Conservation (phyloP, 495 filamentous ascomycete genomes). For the Podospora anserina region DNA sequence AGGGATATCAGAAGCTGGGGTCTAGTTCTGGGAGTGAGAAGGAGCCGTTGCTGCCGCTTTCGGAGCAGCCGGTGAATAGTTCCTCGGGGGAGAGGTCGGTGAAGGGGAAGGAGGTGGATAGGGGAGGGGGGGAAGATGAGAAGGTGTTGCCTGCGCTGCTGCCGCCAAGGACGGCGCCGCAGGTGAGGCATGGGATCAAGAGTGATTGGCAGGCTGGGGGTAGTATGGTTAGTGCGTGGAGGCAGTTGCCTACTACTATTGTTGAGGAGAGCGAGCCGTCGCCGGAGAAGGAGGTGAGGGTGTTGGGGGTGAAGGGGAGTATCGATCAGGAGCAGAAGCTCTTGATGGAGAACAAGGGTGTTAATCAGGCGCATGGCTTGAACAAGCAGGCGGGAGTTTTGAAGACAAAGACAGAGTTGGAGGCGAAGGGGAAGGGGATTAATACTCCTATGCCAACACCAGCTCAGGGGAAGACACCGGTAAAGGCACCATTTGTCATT, state of each 20-base stretch:
- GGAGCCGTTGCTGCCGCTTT: neutral
- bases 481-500: neutral
- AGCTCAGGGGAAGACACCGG: neutral
- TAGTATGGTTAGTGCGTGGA: neutral
- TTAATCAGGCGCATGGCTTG: neutral
- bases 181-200: constrained; percentile 17
- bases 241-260: constrained; percentile 25
- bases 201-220: constrained; percentile 7
- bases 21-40: neutral
- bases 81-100: neutral
- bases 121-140: neutral
- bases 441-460: neutral
- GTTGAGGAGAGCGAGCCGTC: constrained; percentile 34
- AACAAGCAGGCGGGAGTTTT: neutral
- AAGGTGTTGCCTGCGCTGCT: constrained; percentile 15
- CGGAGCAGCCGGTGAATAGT: neutral
- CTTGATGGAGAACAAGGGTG: neutral
- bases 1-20: neutral
- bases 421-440: constrained; percentile 1
- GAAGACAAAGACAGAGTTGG: neutral
- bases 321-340: neutral
- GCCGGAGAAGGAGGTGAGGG: constrained; percentile 4
- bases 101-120: constrained; percentile 1
- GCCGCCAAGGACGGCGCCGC: constrained; percentile 7
- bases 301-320: neutral